Percentiles rank a stretch among this genome's conserved stretches.
Evolutionary conservation across 2,329 filamentous ascomycete genomes (phyloP).

Genomic region (Albifimbria verrucaria): DNA sequence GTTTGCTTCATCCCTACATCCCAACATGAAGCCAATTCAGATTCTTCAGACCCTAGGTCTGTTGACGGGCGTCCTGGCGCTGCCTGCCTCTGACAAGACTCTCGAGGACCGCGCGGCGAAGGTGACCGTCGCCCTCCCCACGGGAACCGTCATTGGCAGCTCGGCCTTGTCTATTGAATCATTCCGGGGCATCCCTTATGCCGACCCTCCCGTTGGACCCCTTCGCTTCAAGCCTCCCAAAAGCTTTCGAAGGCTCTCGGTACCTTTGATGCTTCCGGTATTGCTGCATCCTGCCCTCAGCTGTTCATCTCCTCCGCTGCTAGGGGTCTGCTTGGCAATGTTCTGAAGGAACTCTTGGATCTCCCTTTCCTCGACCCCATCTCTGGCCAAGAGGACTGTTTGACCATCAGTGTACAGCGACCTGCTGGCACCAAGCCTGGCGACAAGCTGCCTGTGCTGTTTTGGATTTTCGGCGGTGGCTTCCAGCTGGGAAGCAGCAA

Average conservation of each 20-base stretch:
- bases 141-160: constrained; percentile 54
- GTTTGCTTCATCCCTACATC: neutral
- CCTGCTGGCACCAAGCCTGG: constrained; percentile 52
- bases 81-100: constrained; percentile 14
- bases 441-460: constrained; percentile 62
- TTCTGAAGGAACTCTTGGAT: constrained; percentile 49
- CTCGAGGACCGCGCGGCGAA: constrained; percentile 40
- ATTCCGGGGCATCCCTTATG: constrained; percentile 74
- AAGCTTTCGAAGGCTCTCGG: constrained; percentile 53
- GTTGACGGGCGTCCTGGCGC: neutral
- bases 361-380: constrained; percentile 55
- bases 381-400: constrained; percentile 60
- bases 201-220: constrained; percentile 62
- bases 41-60: neutral
- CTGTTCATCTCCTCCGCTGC: constrained; percentile 56
- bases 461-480: constrained; percentile 70
- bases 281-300: constrained; percentile 66
- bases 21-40: neutral
- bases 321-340: constrained; percentile 34
- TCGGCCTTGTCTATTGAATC: constrained; percentile 52
- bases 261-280: constrained; percentile 56
- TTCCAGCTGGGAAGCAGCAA: constrained; percentile 52
- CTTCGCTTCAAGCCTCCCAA: constrained; percentile 69
- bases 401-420: constrained; percentile 58
- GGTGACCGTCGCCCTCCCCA: constrained; percentile 52